Evolutionary conservation across 2,329 filamentous ascomycete species (phyloP), one percentile per base, ranked within the genome.

Genomic region (Stemphylium lycopersici): DNA sequence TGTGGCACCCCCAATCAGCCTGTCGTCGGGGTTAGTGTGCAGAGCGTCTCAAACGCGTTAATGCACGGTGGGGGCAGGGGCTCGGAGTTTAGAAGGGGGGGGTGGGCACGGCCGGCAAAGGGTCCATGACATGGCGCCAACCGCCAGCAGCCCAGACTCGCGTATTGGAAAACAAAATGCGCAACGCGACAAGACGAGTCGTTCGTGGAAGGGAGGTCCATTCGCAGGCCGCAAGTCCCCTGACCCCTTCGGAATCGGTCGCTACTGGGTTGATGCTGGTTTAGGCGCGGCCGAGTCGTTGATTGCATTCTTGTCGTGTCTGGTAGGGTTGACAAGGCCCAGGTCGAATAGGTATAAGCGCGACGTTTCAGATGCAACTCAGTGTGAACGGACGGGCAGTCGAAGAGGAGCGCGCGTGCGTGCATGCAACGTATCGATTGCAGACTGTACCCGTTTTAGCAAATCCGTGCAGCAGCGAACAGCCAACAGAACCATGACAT

Each of bases 361-460:
- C 46, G 39, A 52, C 42, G 59, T 62, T 62, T 62, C 59, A 62
- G 51, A 55, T 29, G 45, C 18, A 31, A 43, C 33, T 29, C n/a
- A 18, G 33, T 20, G 43, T 57, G 52, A 47, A 42, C 37, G 42
- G 36, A 43, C 38, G 34, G 43, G 43, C 48, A 56, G 42, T 54
- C 55, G 55, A 43, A 32, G 31, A n/a, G 6, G 32, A 44, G 45
- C 32, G 55, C 55, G 55, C 51, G 51, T 53, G 55, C 51, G 51
- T 53, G 48, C 52, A 41, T 50, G 48, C 50, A 49, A 41, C 44
- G 36, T 59, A 62, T 62, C 59, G 56, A 62, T 55, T 57, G 56
- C 52, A 46, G 33, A 31, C 47, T 20, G 37, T 51, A 36, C 12
- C 51, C 59, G 44, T 45, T 56, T 55, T 58, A 12, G 55, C 55